Percentiles rank a stretch among this genome's conserved stretches.
These are phyloP conservation scores for Saccharomycopsis amapae DNA, from an alignment of 805 yeast species.

Conservation along the genomic window DNA sequence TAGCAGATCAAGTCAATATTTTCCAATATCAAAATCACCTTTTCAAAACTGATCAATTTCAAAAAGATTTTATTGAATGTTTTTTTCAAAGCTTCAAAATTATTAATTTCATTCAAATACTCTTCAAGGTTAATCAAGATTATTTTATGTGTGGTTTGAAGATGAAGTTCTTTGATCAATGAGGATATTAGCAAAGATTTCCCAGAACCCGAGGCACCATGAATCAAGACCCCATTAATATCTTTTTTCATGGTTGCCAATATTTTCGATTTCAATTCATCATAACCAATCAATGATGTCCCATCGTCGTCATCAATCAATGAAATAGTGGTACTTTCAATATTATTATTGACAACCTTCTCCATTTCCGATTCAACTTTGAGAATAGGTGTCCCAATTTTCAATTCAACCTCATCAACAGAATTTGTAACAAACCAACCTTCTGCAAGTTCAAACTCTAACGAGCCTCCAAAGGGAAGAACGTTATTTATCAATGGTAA, in stretches of 20 bases:
- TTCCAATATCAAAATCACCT: slow-evolving; percentile 68
- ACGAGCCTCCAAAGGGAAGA: slow-evolving; percentile 54
- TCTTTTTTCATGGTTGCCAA: slow-evolving; percentile 36
- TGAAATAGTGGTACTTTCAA: slow-evolving; percentile 8
- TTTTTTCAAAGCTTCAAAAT: slow-evolving; percentile 38
- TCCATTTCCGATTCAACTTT: slow-evolving; percentile 33
- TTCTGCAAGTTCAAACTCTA: slow-evolving; percentile 42
- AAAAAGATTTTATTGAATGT: slow-evolving; percentile 39
- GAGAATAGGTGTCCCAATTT: slow-evolving; percentile 43
- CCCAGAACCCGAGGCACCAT: slow-evolving; percentile 80
- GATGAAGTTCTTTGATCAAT: slow-evolving; percentile 32
- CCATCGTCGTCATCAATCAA: neutral
- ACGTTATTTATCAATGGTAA: slow-evolving; percentile 39
- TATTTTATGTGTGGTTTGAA: slow-evolving; percentile 38
- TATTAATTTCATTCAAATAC: slow-evolving; percentile 43
- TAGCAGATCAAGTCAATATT: slow-evolving; percentile 69
- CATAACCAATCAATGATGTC: slow-evolving; percentile 50
- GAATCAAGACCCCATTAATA: slow-evolving; percentile 50
- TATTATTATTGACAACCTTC: neutral
- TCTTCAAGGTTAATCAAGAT: slow-evolving; percentile 47
- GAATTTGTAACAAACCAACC: slow-evolving; percentile 40
- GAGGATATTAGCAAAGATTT: slow-evolving; percentile 51
- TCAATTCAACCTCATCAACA: slow-evolving; percentile 34
- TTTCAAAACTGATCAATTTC: slow-evolving; percentile 59
- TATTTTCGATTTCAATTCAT: slow-evolving; percentile 35